These are phyloP conservation scores for Rosa hybrid DNA, from an alignment of 331 rosid species.

Conservation along the genomic window DNA sequence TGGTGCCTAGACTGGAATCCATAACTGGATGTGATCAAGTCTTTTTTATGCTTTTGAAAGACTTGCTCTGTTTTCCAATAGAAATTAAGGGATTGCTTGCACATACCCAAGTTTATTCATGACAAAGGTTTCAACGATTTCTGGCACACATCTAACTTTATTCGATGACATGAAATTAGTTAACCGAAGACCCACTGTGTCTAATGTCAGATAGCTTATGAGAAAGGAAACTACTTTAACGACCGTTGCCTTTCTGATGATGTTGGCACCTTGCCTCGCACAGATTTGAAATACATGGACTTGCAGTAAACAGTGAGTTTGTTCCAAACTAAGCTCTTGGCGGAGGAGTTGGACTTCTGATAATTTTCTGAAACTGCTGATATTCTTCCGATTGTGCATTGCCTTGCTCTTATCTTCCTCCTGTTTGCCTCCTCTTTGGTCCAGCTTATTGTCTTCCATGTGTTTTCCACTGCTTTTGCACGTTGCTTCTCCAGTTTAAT, in stretches of 20 bases:
- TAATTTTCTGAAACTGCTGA: conserved; percentile 29
- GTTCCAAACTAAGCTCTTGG: conserved; percentile 28
- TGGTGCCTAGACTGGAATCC: not conserved
- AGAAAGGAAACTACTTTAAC: not conserved
- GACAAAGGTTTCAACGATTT: not conserved
- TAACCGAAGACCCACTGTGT: not conserved
- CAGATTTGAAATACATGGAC: conserved; percentile 14
- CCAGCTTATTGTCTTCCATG: conserved; percentile 37
- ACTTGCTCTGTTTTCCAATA: not conserved
- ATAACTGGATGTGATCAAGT: too few species aligned
- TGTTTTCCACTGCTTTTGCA: conserved; percentile 36
- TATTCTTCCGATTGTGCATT: conserved; percentile 39
- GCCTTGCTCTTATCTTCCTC: conserved; percentile 45
- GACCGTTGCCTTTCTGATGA: not conserved
- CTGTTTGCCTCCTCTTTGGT: conserved; percentile 59
- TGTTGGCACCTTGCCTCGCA: not conserved
- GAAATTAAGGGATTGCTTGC: not conserved
- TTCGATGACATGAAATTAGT: not conserved
- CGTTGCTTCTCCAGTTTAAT: conserved; percentile 52
- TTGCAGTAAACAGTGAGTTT: conserved; percentile 15
- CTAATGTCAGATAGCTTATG: not conserved
- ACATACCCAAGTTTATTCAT: not conserved
- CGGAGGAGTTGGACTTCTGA: not conserved
- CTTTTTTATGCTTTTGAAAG: not conserved
- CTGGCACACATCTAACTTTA: not conserved